Evolutionary conservation across 306 rosid species (phyloP), one percentile per base, ranked within the genome.

Genomic region (Quercus parvula): DNA sequence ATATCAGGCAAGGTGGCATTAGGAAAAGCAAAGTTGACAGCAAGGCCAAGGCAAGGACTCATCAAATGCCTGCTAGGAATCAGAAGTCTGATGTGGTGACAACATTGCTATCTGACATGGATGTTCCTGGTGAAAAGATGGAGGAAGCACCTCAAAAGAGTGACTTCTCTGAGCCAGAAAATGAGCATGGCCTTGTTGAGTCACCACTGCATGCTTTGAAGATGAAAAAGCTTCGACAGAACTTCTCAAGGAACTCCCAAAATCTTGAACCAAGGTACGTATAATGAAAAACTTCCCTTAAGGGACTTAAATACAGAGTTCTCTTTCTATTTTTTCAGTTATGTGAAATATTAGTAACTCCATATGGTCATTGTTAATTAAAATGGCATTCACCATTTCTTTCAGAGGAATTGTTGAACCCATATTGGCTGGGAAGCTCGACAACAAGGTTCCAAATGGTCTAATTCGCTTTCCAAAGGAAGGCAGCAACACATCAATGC

Each of bases 181-280:
- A 90, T 83, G 97, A 92, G 62, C 82, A 82, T 61, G 76, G 82
- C 71, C 66, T 75, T 51, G 41, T 78, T 59, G 91, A 74, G 56
- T 88, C 89, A 59, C 82, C 90, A 10, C 46, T 72, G 59, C 84
- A 82, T 79, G 88, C 84, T 70, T 71, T 89, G 81, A 88, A 83
- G 80, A 84, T 51, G 49, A 89, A 81, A 83, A 91, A 77, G 82
- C 44, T 75, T 54, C 87, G 81, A 27, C 92, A 85, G 74, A 90
- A 85, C 81, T 86, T 90, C 80, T 67, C 94, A 22, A 90, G 84
- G 81, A 91, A 91, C 87, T 85, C 87, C 51, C 92, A 87, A 74
- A 94, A 90, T 84, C 81, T 86, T 63, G 97, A 89, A 84, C 90
- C 91, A 79, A 89, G 95, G 99, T 94, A 24, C 24, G 24, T 24